Percentiles rank a stretch among this genome's conserved stretches.
phyloP scores from a whole-genome alignment of 2,329 filamentous ascomycete species.

The Fusarium napiforme region DNA sequence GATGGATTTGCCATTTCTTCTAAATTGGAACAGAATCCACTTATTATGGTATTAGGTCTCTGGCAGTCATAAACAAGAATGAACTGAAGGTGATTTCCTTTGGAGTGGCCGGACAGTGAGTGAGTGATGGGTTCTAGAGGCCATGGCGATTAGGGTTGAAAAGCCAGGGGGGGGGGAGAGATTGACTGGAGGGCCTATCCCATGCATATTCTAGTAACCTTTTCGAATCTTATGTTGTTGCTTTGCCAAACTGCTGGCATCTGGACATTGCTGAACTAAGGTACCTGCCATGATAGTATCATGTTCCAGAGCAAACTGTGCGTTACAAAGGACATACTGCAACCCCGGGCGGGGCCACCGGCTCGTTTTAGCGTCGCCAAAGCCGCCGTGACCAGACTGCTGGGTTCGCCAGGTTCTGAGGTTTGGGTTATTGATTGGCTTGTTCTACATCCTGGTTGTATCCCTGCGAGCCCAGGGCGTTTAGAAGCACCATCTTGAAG shows the following conservation, averaged over 20 bases:
- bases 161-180: not conserved
- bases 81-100: not conserved
- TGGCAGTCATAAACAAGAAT: not conserved
- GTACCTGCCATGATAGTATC: not conserved
- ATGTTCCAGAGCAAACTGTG: constrained; percentile 11
- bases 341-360: constrained; percentile 39
- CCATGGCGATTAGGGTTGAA: not conserved
- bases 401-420: constrained; percentile 44
- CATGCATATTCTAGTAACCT: not conserved
- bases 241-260: not conserved
- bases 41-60: not conserved
- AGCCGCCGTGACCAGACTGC: constrained; percentile 51
- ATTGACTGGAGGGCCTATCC: not conserved
- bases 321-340: constrained; percentile 29
- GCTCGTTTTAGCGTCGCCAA: constrained; percentile 45
- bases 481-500: constrained; percentile 26
- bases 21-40: not conserved
- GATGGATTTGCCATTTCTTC: not conserved
- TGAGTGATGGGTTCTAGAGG: not conserved
- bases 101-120: not conserved
- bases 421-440: constrained; percentile 39
- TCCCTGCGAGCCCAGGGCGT: constrained; percentile 33
- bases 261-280: not conserved
- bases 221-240: not conserved
- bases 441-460: constrained; percentile 21